These are phyloP conservation scores for Leccinum arenicola DNA, from an alignment of 768 basidiomycete genomes.

Conservation along the genomic window DNA sequence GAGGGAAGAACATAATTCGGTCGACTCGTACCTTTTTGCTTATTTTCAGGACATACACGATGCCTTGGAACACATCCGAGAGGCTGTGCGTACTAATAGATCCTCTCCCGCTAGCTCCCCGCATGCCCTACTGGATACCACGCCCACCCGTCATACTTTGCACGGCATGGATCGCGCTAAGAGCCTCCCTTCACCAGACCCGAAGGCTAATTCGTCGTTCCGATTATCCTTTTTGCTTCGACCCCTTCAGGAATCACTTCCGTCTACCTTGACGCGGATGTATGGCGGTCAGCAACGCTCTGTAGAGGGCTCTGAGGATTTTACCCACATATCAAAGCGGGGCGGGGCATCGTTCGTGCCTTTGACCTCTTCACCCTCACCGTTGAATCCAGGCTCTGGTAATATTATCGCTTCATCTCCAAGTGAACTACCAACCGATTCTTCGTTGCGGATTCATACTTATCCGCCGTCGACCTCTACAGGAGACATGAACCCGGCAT, in stretches of 20 bases:
- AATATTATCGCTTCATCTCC: constrained; percentile 8
- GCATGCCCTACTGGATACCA: constrained; percentile 55
- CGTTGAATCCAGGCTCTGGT: constrained; percentile 16
- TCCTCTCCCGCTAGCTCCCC: constrained; percentile 23
- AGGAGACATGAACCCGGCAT: constrained; percentile 41
- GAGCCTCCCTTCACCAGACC: constrained; percentile 35
- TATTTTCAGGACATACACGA: constrained; percentile 82
- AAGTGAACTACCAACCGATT: constrained; percentile 23
- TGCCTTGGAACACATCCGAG: constrained; percentile 80
- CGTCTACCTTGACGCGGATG: constrained; percentile 36
- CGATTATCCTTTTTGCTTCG: constrained; percentile 62
- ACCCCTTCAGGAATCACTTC: constrained; percentile 60
- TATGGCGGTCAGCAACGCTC: constrained; percentile 32
- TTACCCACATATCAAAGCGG: constrained; percentile 66
- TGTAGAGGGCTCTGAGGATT: constrained; percentile 52
- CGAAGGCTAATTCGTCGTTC: constrained; percentile 47
- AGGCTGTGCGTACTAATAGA: constrained; percentile 62
- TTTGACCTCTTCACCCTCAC: constrained; percentile 41
- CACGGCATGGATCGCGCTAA: constrained; percentile 39
- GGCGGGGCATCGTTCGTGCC: constrained; percentile 59
- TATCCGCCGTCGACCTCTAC: constrained; percentile 72
- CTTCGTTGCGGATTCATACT: constrained; percentile 54
- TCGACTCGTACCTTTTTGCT: constrained; percentile 92
- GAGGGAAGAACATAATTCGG: constrained; percentile 67
- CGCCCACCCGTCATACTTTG: constrained; percentile 37